phyloP scores from a whole-genome alignment of 257 asterid genomes.

The Jacaranda mimosifolia region DNA sequence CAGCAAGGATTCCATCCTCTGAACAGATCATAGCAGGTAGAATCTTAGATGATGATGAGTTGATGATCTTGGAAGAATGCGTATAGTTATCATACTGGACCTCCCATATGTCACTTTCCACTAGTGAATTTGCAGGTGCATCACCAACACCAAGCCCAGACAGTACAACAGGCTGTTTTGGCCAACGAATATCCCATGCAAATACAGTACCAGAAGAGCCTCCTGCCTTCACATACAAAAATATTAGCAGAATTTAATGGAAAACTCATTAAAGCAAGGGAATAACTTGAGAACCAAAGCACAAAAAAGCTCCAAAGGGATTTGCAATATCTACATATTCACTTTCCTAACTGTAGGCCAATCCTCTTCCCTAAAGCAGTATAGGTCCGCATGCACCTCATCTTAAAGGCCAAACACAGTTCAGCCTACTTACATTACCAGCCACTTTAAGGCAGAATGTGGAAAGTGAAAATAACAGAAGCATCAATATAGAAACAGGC shows the following conservation, averaged over 20 bases:
- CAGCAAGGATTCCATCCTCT: conserved; percentile 93
- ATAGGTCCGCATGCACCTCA: neutral
- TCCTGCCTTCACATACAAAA: conserved; percentile 78
- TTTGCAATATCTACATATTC: neutral
- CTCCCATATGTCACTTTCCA: conserved; percentile 94
- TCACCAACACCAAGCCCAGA: conserved; percentile 59
- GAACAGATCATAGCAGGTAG: conserved; percentile 96
- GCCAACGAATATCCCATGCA: conserved; percentile 97
- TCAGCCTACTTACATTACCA: neutral
- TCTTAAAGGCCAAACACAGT: neutral
- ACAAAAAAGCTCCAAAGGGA: conserved; percentile 17
- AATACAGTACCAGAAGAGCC: conserved; percentile 92
- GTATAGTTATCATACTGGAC: conserved; percentile 83
- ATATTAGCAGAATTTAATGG: conserved; percentile 28
- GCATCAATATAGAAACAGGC: neutral
- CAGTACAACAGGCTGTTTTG: conserved; percentile 70
- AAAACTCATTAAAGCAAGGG: neutral
- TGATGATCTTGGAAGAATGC: conserved; percentile 62
- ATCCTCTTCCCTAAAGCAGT: neutral
- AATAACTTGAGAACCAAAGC: neutral
- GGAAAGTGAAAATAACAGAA: neutral
- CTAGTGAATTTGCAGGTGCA: conserved; percentile 52
- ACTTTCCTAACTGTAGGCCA: neutral
- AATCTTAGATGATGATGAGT: conserved; percentile 66
- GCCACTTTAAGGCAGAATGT: neutral